Evolutionary conservation across 164 flowering plant species (phyloP).

Genomic region (Sedum album): DNA sequence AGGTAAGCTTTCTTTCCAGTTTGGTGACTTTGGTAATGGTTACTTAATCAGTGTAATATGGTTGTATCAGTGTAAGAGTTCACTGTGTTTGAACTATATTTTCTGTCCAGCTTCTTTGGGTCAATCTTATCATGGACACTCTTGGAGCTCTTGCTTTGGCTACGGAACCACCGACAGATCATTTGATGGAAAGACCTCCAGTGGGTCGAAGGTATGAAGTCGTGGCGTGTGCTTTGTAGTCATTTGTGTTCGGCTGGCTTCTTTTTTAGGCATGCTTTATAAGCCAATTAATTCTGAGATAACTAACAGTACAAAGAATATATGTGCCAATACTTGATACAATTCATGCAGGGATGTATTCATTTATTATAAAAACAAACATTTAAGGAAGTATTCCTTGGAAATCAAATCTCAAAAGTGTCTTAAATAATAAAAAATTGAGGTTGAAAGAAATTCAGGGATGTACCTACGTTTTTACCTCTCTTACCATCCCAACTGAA

Average conservation of each 20-base stretch:
- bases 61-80: background rate
- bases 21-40: background rate
- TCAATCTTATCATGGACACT: no score
- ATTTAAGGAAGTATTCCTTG: no score
- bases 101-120: constrained; percentile 66
- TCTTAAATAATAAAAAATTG: no score
- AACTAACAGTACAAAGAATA: no score
- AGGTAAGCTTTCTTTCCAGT: constrained; percentile 32
- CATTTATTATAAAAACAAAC: no score
- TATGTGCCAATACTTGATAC: no score
- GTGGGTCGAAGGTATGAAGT: constrained; percentile 73
- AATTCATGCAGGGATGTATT: no score
- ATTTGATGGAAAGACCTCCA: constrained; percentile 78
- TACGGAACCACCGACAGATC: constrained; percentile 95
- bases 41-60: background rate
- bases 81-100: background rate
- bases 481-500: no score
- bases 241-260: background rate
- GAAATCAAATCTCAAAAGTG: no score
- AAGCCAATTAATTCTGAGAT: background rate
- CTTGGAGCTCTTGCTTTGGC: constrained; percentile 97
- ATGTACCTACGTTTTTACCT: no score
- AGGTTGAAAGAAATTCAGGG: no score
- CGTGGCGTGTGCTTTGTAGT: background rate
- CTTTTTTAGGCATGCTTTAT: no score